These are phyloP conservation scores for Heimioporus sp. DNA, from an alignment of 768 basidiomycete genomes.

Conservation along the genomic window DNA sequence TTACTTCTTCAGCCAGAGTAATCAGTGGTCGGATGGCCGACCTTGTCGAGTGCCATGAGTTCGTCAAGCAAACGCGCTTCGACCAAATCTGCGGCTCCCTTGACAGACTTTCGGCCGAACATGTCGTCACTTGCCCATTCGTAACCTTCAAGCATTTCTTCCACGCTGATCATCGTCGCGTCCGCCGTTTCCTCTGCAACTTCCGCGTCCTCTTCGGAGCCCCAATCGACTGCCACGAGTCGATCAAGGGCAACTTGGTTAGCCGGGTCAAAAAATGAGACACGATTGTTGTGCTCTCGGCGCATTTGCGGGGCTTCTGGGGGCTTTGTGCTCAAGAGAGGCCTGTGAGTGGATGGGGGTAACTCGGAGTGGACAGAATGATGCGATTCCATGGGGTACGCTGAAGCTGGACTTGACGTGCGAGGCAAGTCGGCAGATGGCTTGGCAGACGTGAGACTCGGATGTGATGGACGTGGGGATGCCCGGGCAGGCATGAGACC, in stretches of 20 bases:
- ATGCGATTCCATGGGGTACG: conserved; percentile 6
- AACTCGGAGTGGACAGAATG: conserved; percentile 19
- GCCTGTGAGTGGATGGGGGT: conserved; percentile 19
- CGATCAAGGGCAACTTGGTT: conserved; percentile 76
- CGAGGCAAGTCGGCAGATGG: conserved; percentile 20
- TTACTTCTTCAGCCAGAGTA: not conserved
- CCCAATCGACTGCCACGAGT: conserved; percentile 50
- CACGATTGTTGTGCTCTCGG: conserved; percentile 61
- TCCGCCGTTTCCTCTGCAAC: conserved; percentile 74
- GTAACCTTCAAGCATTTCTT: conserved; percentile 98
- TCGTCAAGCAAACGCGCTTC: conserved; percentile 89
- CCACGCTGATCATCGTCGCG: conserved; percentile 86
- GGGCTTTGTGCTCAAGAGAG: conserved; percentile 26
- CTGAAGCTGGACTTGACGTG: conserved; percentile 18
- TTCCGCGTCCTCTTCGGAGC: conserved; percentile 47
- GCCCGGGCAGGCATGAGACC: conserved; percentile 26
- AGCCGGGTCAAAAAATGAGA: conserved; percentile 80
- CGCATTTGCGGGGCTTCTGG: conserved; percentile 39
- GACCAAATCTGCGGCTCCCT: conserved; percentile 85
- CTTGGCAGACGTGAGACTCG: conserved; percentile 10
- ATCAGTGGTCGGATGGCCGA: conserved; percentile 29
- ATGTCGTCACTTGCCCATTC: conserved; percentile 90
- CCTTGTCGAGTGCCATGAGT: conserved; percentile 90
- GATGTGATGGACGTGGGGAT: conserved; percentile 20
- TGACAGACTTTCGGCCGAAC: conserved; percentile 59